A percentile compares a stretch with the other conserved stretches of the same genome.
phyloP scores from a whole-genome alignment of 768 basidiomycete species.

The Hericium erinaceus region DNA sequence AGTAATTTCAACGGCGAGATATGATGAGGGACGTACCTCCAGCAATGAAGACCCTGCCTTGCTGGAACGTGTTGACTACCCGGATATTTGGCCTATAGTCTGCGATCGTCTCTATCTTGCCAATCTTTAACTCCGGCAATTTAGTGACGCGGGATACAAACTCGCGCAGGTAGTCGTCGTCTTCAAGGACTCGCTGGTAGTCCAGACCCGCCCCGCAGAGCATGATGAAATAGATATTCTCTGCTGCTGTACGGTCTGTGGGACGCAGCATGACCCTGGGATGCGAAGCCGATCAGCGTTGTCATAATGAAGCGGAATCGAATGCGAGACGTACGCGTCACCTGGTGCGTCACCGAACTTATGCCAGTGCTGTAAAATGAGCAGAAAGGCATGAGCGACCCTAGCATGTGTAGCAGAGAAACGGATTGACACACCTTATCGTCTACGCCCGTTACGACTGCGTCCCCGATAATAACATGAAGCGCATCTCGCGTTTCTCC shows the following conservation, averaged over 20 bases:
- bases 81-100: conserved; percentile 11
- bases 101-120: background rate
- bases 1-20: background rate
- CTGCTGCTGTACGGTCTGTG: background rate
- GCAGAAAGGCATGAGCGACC: background rate
- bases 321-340: background rate
- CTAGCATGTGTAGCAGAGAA: background rate
- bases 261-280: background rate
- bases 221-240: background rate
- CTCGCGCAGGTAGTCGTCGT: background rate
- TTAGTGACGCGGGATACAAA: background rate
- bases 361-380: background rate
- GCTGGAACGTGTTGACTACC: conserved; percentile 8
- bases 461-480: background rate
- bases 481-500: background rate
- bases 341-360: background rate
- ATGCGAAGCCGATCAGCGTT: background rate
- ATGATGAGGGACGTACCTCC: conserved; percentile 9
- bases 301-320: background rate
- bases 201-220: background rate
- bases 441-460: background rate
- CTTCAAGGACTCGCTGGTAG: background rate
- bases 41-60: conserved; percentile 10
- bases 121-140: background rate
- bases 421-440: background rate